Evolutionary conservation across 2,329 filamentous ascomycete genomes (phyloP).

Genomic region (Colletotrichum musicola): DNA sequence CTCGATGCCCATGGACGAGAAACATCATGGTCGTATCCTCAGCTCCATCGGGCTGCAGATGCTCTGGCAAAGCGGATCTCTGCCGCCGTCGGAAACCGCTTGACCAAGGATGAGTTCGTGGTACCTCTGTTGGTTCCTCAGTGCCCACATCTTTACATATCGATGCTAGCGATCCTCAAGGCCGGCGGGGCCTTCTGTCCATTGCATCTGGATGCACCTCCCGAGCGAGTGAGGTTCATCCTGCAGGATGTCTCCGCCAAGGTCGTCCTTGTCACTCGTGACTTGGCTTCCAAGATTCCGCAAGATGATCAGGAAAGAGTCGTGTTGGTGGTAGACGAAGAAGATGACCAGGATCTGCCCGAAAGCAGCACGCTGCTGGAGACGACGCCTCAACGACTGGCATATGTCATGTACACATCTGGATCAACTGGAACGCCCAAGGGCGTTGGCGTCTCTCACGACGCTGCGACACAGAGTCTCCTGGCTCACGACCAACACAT

Average conservation of each 20-base stretch:
- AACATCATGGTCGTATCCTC: conserved; percentile 68
- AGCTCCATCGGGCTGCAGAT: conserved; percentile 71
- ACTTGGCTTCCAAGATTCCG: conserved; percentile 58
- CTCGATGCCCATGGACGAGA: conserved; percentile 59
- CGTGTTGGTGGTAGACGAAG: conserved; percentile 54
- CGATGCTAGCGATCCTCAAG: conserved; percentile 82
- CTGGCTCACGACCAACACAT: conserved; percentile 85
- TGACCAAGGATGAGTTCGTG: conserved; percentile 51
- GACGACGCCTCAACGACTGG: conserved; percentile 61
- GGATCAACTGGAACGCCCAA: conserved; percentile 92
- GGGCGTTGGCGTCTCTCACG: conserved; percentile 85
- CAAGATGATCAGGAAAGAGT: conserved; percentile 44
- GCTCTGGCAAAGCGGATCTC: conserved; percentile 66
- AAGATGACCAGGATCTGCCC: not conserved
- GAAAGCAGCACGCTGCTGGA: not conserved
- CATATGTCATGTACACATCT: conserved; percentile 95
- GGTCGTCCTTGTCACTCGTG: conserved; percentile 74
- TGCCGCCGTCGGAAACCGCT: conserved; percentile 10
- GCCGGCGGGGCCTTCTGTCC: conserved; percentile 89
- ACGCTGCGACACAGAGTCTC: conserved; percentile 83
- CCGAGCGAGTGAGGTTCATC: conserved; percentile 84
- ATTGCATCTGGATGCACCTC: conserved; percentile 81
- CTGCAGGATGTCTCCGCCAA: conserved; percentile 79
- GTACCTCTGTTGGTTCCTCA: conserved; percentile 85
- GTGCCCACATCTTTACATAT: conserved; percentile 80